Evolutionary conservation across 2,329 filamentous ascomycete genomes (phyloP).

Genomic region (Didymella pomorum): DNA sequence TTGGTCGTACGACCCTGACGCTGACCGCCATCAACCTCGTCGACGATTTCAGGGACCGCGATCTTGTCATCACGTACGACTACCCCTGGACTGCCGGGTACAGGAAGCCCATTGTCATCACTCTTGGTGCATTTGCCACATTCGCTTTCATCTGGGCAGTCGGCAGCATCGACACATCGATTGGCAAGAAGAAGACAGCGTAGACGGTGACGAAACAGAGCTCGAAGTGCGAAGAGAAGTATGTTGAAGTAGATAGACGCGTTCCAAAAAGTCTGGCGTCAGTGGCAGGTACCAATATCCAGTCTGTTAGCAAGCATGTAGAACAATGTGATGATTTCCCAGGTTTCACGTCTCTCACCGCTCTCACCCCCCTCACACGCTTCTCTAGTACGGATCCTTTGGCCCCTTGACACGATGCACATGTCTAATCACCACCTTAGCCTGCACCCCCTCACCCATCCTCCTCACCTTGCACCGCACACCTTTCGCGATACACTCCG

Average conservation of each 20-base stretch:
- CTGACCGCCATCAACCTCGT: conserved; percentile 86
- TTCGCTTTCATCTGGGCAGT: conserved; percentile 79
- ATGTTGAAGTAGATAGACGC: neutral
- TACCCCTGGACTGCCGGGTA: conserved; percentile 77
- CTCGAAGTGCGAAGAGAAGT: conserved; percentile 1
- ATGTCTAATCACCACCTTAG: conserved; percentile 39
- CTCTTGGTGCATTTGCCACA: conserved; percentile 74
- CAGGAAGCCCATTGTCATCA: conserved; percentile 86
- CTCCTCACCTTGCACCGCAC: conserved; percentile 26
- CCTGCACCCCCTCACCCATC: conserved; percentile 19
- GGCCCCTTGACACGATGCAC: conserved; percentile 37
- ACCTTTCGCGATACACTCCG: conserved; percentile 37
- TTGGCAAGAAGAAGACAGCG: conserved; percentile 65
- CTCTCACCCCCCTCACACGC: too few species aligned
- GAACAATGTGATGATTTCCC: conserved; percentile 24
- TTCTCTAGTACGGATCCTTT: conserved; percentile 31
- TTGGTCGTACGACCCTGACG: conserved; percentile 83
- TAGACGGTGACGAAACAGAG: too few species aligned
- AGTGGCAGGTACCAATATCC: conserved; percentile 13
- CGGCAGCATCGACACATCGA: conserved; percentile 81
- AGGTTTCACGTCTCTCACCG: neutral
- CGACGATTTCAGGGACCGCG: conserved; percentile 85
- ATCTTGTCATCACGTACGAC: conserved; percentile 87
- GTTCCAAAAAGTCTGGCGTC: conserved; percentile 1
- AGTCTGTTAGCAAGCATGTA: conserved; percentile 28